A percentile compares a stretch with the other conserved stretches of the same genome.
Evolutionary conservation across 2,329 filamentous ascomycete genomes (phyloP).

Genomic region (Aspergillus tanneri): DNA sequence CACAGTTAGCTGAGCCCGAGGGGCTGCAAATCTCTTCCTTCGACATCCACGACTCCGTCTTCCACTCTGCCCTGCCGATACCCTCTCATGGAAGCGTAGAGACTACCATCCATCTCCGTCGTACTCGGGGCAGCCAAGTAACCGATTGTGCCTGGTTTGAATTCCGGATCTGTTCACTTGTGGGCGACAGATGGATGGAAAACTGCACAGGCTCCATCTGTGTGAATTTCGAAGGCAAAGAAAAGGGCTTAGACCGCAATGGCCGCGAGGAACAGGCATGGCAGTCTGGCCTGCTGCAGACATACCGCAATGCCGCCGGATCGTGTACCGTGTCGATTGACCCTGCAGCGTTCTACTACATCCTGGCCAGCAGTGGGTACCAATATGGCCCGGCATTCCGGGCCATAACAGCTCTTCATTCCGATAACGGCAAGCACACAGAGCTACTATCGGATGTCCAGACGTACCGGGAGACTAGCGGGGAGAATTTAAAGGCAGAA

Average conservation of each 20-base stretch:
- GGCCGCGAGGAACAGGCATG: neutral
- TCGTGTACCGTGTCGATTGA: neutral
- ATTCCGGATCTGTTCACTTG: neutral
- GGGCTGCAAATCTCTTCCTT: neutral
- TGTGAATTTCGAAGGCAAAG: neutral
- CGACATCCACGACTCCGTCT: neutral
- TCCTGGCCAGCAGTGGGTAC: neutral
- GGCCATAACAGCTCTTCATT: neutral
- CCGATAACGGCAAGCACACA: neutral
- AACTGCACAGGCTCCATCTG: conserved; percentile 1
- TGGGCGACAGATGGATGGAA: neutral
- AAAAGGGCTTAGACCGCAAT: neutral
- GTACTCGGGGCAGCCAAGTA: neutral
- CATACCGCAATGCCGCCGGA: too few relatives aligned
- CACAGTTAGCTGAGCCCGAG: conserved; percentile 4
- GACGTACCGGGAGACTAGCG: neutral
- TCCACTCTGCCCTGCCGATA: neutral
- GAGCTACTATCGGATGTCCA: neutral
- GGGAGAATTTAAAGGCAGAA: neutral
- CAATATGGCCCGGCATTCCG: neutral
- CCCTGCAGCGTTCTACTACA: neutral
- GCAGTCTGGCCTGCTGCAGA: neutral
- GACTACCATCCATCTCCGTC: neutral
- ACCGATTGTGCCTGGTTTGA: neutral
- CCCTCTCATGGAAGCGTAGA: neutral